Evolutionary conservation across 331 rosid species (phyloP).

Genomic region (Quercus phellos): DNA sequence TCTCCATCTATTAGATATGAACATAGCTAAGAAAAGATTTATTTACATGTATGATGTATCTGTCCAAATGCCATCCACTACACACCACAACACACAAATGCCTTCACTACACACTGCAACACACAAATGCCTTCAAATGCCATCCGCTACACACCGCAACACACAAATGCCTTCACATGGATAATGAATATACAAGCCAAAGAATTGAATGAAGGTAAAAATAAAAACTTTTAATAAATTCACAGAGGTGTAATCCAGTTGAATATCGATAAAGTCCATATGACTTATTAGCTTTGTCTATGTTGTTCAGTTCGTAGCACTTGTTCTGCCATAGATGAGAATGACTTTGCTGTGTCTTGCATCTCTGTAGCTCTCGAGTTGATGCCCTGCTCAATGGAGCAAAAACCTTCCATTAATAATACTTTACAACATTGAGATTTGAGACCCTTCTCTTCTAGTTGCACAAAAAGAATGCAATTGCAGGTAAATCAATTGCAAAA

Average conservation of each 20-base stretch:
- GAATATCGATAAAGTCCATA: not conserved
- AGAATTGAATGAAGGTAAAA: not conserved
- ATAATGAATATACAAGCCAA: not conserved
- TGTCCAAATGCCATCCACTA: not conserved
- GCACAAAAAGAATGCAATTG: no score
- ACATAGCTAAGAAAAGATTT: not conserved
- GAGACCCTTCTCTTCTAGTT: no score
- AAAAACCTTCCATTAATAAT: not conserved
- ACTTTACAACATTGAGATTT: no score
- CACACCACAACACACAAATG: not conserved
- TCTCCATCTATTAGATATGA: not conserved
- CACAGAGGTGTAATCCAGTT: not conserved
- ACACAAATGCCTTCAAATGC: no score
- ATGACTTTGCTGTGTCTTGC: conserved; percentile 76
- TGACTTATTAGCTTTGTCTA: conserved; percentile 32
- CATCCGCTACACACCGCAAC: not conserved
- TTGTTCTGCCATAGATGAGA: conserved; percentile 76
- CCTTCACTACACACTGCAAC: not conserved
- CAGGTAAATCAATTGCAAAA: no score
- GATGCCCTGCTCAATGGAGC: conserved; percentile 45
- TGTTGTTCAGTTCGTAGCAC: conserved; percentile 64
- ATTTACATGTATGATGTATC: not conserved
- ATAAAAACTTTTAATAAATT: conserved; percentile 3
- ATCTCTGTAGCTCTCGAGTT: conserved; percentile 51
- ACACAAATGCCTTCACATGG: not conserved